A percentile compares a stretch with the other conserved stretches of the same genome.
Evolutionary conservation across 495 filamentous ascomycete genomes (phyloP).

Genomic region (Xylaria sp.): DNA sequence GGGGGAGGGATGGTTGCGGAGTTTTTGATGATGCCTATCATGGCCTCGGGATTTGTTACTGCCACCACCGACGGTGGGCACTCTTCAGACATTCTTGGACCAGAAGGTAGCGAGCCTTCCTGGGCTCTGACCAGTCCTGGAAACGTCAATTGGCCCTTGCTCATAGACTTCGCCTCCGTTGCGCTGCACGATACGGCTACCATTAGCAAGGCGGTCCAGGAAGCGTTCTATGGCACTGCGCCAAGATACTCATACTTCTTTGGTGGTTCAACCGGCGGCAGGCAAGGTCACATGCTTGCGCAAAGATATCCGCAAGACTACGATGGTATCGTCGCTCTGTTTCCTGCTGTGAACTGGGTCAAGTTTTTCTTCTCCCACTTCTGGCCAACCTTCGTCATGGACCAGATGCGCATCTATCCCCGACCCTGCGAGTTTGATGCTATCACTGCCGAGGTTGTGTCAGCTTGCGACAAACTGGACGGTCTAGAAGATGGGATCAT

Average conservation of each 20-base stretch:
- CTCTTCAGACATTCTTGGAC: slow-evolving; percentile 29
- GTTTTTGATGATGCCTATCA: slow-evolving; percentile 37
- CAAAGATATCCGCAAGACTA: slow-evolving; percentile 46
- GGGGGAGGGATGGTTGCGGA: slow-evolving; percentile 30
- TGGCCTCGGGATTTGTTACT: slow-evolving; percentile 47
- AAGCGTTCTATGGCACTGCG: slow-evolving; percentile 42
- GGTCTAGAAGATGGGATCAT: slow-evolving; percentile 41
- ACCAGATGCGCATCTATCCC: slow-evolving; percentile 26
- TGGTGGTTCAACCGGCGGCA: slow-evolving; percentile 47
- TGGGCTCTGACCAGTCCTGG: slow-evolving; percentile 53
- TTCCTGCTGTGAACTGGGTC: slow-evolving; percentile 41
- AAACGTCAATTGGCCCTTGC: slow-evolving; percentile 47
- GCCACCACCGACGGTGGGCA: slow-evolving; percentile 51
- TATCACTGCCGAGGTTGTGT: slow-evolving; percentile 35
- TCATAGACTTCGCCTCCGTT: slow-evolving; percentile 49
- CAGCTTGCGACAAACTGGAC: slow-evolving; percentile 44
- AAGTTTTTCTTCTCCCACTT: slow-evolving; percentile 19
- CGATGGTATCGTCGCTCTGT: slow-evolving; percentile 45
- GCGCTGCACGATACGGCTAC: slow-evolving; percentile 34
- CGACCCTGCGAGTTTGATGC: slow-evolving; percentile 38
- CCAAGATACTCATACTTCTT: slow-evolving; percentile 45
- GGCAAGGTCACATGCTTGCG: slow-evolving; percentile 47
- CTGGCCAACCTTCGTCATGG: slow-evolving; percentile 37
- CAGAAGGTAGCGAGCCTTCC: neutral
- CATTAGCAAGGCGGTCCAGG: slow-evolving; percentile 32